Evolutionary conservation across 768 basidiomycete genomes (phyloP), one percentile per base, ranked within the genome.

Genomic region (Xerocomus spinulosus): DNA sequence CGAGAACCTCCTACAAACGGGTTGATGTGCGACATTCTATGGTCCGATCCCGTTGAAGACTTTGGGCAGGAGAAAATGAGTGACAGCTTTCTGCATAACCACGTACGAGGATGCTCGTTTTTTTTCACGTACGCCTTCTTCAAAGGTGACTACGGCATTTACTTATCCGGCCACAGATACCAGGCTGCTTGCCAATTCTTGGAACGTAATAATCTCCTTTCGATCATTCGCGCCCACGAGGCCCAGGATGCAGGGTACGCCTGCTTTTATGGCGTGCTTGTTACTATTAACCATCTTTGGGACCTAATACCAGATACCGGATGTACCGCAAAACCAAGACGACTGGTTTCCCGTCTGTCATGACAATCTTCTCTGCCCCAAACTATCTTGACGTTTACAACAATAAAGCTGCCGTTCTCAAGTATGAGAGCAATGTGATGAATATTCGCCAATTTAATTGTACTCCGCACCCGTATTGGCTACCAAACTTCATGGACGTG

Each of bases 321-420:
- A 97, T 97, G 96, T 97, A 98, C 64, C 89, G 93, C 56, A 99
- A 99, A 71, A 97, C 95, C 5, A 92, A 92, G 70, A 88, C 91
- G 17, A 98, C 94, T 0, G 94, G 95, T 6, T 98, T 99, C 75
- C 95, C 96, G 15, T 95, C 93, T 14, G 94, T 99, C 49, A 98
- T 99, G 93, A 98, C 95, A n/a, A 93, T 99, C 61, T 99, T 99
- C 72, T 94, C 91, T 14, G 94, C 94, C 8, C 96, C 96, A 34
- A 94, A 97, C 66, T 97, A 97, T 63, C 85, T 98, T 49, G 96
- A 98, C 61, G 92, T 98, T 17, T 98, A 98, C 70, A 92, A 95
- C 70, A 99, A 99, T 73, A 98, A 98, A 70, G 96, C 94, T 2
- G 96, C 96, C 0, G 94, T 99, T 18, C 81, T 99, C 62, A 98